Evolutionary conservation across 2,329 filamentous ascomycete species (phyloP).

Genomic region (Stagonosporopsis vannaccii): DNA sequence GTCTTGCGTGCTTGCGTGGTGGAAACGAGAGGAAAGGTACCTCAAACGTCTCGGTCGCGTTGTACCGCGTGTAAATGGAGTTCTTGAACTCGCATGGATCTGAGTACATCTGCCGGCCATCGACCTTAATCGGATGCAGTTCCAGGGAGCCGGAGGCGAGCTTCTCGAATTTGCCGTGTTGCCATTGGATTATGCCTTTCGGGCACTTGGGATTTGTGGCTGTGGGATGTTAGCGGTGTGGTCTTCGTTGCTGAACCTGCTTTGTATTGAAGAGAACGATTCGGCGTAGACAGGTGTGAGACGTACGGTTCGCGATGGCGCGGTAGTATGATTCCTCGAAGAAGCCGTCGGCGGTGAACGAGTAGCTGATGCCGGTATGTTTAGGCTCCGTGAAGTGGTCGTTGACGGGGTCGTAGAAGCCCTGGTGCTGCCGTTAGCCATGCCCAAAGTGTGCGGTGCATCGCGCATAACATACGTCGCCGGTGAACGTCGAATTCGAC

Average conservation of each 20-base stretch:
- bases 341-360: slow-evolving; percentile 71
- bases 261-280: too few relatives aligned
- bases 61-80: slow-evolving; percentile 70
- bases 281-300: neutral
- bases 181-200: slow-evolving; percentile 73
- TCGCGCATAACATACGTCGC: slow-evolving; percentile 62
- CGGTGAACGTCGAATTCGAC: slow-evolving; percentile 72
- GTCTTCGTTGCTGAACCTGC: neutral
- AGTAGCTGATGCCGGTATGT: slow-evolving; percentile 74
- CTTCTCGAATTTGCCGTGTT: slow-evolving; percentile 70
- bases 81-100: slow-evolving; percentile 66
- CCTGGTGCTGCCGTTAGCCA: slow-evolving; percentile 53
- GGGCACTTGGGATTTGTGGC: slow-evolving; percentile 68
- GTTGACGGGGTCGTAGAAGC: slow-evolving; percentile 72
- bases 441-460: neutral
- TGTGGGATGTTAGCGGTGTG: slow-evolving; percentile 45
- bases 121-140: slow-evolving; percentile 67
- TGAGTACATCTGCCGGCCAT: slow-evolving; percentile 72
- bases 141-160: slow-evolving; percentile 65
- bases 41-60: slow-evolving; percentile 68
- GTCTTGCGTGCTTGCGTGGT: neutral
- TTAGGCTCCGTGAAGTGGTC: slow-evolving; percentile 71
- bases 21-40: slow-evolving; percentile 49
- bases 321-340: slow-evolving; percentile 76
- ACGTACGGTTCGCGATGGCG: slow-evolving; percentile 72